These are phyloP conservation scores for Apiospora hydei DNA, from an alignment of 2,329 filamentous ascomycete genomes.

Conservation along the genomic window DNA sequence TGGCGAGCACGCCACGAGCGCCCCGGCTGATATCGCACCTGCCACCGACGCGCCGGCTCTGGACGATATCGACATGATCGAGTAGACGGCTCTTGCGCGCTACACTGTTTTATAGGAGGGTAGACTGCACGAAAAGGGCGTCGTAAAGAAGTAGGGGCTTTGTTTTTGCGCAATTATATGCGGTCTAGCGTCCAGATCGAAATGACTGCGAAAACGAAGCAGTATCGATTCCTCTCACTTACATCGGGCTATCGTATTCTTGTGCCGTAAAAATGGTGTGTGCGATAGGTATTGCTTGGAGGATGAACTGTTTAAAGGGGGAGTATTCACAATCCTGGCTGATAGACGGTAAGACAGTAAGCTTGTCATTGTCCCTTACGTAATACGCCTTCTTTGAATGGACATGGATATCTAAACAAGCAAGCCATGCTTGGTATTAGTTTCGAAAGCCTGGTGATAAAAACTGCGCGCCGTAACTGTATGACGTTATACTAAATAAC, in stretches of 20 bases:
- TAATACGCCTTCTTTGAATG: neutral
- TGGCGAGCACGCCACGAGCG: conserved; percentile 47
- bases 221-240: neutral
- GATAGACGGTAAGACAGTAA: too few relatives aligned
- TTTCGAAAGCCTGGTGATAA: neutral
- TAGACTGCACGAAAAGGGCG: neutral
- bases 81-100: conserved; percentile 47
- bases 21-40: conserved; percentile 44
- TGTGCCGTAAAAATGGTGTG: neutral
- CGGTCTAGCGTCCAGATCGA: conserved; percentile 1
- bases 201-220: neutral
- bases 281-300: neutral
- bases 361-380: too few relatives aligned
- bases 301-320: neutral
- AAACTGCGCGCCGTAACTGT: neutral
- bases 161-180: neutral
- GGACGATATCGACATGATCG: conserved; percentile 77
- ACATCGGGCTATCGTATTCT: neutral
- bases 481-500: neutral
- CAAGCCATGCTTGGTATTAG: neutral
- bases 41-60: conserved; percentile 38
- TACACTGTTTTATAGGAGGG: neutral
- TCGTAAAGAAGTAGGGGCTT: neutral
- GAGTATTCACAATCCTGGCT: too few relatives aligned
- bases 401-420: neutral